Percentiles rank a stretch among this genome's conserved stretches.
Conservation (phyloP, 805 yeast genomes). For the Wickerhamiella occidentalis region DNA sequence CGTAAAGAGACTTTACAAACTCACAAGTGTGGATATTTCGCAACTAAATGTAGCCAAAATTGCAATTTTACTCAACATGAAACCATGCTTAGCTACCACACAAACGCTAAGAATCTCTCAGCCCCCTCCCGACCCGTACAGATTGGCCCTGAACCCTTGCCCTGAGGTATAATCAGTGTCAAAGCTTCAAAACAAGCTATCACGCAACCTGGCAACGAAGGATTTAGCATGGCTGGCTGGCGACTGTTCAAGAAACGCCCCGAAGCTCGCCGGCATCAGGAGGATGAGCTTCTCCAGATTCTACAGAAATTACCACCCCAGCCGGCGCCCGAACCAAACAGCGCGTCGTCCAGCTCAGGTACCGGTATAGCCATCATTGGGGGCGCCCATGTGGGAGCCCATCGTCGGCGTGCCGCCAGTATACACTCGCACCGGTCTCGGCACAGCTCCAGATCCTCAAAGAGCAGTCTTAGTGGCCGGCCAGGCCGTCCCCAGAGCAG, state of each 20-base stretch:
- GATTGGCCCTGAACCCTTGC: background rate
- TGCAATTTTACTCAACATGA: no score
- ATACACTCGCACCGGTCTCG: slow-evolving; percentile 8
- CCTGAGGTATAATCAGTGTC: background rate
- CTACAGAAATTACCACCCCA: slow-evolving; percentile 4
- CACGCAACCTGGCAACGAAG: background rate
- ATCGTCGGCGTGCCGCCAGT: slow-evolving; percentile 5
- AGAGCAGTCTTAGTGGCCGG: background rate
- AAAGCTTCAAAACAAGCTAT: background rate
- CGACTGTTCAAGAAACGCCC: slow-evolving; percentile 7
- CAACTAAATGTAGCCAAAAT: no score
- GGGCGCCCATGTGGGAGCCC: slow-evolving; percentile 2
- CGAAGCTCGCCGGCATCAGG: background rate
- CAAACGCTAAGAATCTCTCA: no score
- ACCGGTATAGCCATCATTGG: slow-evolving; percentile 1
- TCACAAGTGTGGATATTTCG: no score
- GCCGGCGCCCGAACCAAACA: background rate
- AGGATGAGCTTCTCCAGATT: slow-evolving; percentile 1
- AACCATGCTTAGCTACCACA: no score
- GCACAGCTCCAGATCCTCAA: background rate
- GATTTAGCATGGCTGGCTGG: slow-evolving; percentile 8
- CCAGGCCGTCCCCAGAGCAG: background rate
- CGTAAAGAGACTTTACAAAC: no score
- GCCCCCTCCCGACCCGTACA: background rate
- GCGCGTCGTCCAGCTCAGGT: background rate